Evolutionary conservation across 257 asterid species (phyloP), one percentile per base, ranked within the genome.

Genomic region (Marsdenia floribunda): DNA sequence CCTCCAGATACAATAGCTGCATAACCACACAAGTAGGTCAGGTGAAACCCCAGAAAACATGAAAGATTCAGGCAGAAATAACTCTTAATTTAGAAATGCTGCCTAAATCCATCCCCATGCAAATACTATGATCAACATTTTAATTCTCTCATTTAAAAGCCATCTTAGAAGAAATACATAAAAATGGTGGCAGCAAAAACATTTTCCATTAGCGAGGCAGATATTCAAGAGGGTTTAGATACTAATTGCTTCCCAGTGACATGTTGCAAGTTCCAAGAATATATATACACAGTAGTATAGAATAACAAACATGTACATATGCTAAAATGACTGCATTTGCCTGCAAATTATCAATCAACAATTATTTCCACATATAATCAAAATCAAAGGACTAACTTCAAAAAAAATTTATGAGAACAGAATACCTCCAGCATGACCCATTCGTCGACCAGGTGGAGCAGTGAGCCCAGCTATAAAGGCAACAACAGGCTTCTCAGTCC

Each of bases 401-500:
- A 65, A 65, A 7, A 8, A 65, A 44, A 65, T n/a, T 69, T 18
- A 69, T 16, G 14, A 46, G 22, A 73, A 77, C 71, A 71, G 69
- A 12, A 71, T 44, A 94, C 97, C 99, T 90, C 99, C 99, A 70
- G 97, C 99, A 73, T 94, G 99, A 68, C 97, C 98, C 98, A 94
- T 94, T 78, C 97, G 86, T 76, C 98, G 89, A 66, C 98, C 98
- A 73, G 97, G 98, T 72, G 98, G 98, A 80, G 98, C 98, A 72
- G 98, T 94, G 78, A 94, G 97, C 78, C 98, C 98, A 76, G 98
- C 98, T 78, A 92, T 92, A 79, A 94, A 93, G 80, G 97, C 96
- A 74, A 93, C 97, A 77, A 91, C 83, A 57, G 97, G 97, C 85
- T 94, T 91, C 65, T 92, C 86, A 74, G 97, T 89, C 70, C 97